Percentiles rank a stretch among this genome's conserved stretches.
phyloP scores from a whole-genome alignment of 2,329 filamentous ascomycete species.

The Talaromyces sp. region DNA sequence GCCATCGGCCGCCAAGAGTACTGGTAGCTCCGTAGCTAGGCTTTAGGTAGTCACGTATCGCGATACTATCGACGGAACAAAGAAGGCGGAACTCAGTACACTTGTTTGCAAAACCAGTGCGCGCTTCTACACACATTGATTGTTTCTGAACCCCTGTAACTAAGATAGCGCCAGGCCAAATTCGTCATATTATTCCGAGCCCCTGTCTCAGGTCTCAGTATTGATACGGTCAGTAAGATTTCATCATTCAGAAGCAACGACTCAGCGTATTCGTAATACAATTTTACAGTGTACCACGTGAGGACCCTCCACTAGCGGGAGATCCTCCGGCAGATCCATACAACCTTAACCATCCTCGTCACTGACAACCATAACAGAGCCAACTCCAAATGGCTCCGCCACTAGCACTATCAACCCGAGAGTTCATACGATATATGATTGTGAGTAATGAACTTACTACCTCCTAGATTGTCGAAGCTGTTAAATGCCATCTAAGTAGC shows the following conservation, averaged over 20 bases:
- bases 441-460: constrained; percentile 21
- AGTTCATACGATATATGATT: constrained; percentile 24
- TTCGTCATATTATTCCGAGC: too few relatives aligned
- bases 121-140: too few relatives aligned
- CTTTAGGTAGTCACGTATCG: too few relatives aligned
- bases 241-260: background rate
- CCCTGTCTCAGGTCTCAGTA: too few relatives aligned
- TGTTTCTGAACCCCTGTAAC: too few relatives aligned
- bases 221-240: background rate
- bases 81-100: too few relatives aligned
- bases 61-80: too few relatives aligned
- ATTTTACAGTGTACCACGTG: background rate
- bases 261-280: constrained; percentile 2
- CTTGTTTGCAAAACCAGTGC: too few relatives aligned
- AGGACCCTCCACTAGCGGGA: constrained; percentile 2
- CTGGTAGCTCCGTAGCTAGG: too few relatives aligned
- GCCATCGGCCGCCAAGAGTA: too few relatives aligned
- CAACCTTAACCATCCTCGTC: background rate
- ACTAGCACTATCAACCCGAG: constrained; percentile 12
- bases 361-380: background rate
- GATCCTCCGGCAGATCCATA: constrained; percentile 8
- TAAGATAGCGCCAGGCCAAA: too few relatives aligned
- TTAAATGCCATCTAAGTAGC: constrained; percentile 23
- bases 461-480: constrained; percentile 24
- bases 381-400: background rate